Evolutionary conservation across 192 early-diverging fungal species (phyloP).

Genomic region (Linnemannia schmuckeri): DNA sequence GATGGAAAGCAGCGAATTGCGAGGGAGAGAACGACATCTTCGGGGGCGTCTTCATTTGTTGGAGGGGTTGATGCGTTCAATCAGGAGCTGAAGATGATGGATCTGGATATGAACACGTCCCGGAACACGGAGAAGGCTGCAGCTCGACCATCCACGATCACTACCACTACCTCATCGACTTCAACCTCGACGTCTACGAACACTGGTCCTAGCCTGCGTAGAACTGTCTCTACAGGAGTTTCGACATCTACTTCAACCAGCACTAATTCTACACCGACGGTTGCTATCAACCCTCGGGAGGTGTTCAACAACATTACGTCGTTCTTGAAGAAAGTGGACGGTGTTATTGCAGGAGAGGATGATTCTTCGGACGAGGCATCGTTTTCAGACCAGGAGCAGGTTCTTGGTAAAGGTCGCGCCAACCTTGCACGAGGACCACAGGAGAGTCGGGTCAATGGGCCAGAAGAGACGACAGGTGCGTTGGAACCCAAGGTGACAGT

Average conservation of each 20-base stretch:
- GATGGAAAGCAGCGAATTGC: neutral
- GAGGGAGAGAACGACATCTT: constrained; percentile 2
- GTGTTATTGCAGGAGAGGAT: constrained; percentile 34
- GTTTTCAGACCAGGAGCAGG: constrained; percentile 9
- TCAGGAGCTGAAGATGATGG: constrained; percentile 50
- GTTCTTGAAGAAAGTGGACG: constrained; percentile 44
- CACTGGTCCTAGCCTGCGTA: neutral
- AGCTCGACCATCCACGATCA: neutral
- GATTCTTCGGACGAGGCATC: constrained; percentile 29
- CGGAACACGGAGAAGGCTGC: neutral
- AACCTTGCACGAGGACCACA: neutral
- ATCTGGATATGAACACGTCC: constrained; percentile 11
- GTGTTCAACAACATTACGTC: constrained; percentile 36
- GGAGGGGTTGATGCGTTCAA: constrained; percentile 43
- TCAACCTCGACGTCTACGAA: neutral
- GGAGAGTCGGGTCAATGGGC: neutral
- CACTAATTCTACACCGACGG: neutral
- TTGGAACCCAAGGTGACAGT: neutral
- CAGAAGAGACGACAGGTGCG: neutral
- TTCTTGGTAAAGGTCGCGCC: neutral
- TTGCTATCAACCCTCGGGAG: constrained; percentile 16
- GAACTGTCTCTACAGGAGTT: constrained; percentile 17
- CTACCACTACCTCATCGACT: constrained; percentile 4
- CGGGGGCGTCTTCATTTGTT: constrained; percentile 39
- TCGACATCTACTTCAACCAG: constrained; percentile 14